Evolutionary conservation across 192 early-diverging fungal genomes (phyloP).

Genomic region (Globomyces pollinis-pini): DNA sequence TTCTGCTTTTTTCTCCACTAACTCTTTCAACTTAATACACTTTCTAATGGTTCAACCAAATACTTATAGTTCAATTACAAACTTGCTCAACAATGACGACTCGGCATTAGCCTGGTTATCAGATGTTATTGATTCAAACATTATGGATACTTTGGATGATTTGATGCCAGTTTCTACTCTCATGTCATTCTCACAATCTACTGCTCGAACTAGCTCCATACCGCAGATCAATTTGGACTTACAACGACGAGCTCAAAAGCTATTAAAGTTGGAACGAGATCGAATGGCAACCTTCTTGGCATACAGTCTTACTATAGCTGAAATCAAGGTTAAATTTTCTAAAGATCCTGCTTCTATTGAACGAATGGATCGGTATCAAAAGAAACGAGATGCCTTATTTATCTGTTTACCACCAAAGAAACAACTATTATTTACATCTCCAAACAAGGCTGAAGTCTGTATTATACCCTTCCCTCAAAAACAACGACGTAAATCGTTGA

Average conservation of each 20-base stretch:
- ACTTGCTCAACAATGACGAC: slow-evolving; percentile 3
- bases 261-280: too few relatives aligned
- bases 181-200: not conserved
- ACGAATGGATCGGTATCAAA: not conserved
- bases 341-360: not conserved
- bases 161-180: too few relatives aligned
- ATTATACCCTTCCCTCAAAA: slow-evolving; percentile 5
- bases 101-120: too few relatives aligned
- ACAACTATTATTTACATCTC: not conserved
- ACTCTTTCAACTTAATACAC: too few relatives aligned
- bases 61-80: too few relatives aligned
- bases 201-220: not conserved
- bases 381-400: slow-evolving; percentile 1
- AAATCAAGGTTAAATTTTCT: not conserved
- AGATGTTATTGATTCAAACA: too few relatives aligned
- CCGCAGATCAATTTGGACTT: not conserved
- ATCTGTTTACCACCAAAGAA: not conserved
- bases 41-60: too few relatives aligned
- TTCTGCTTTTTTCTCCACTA: too few relatives aligned
- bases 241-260: too few relatives aligned
- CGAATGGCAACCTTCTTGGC: not conserved
- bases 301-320: not conserved
- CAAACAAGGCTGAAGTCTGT: not conserved
- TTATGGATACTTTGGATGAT: too few relatives aligned
- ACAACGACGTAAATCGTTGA: not conserved